A percentile compares a stretch with the other conserved stretches of the same genome.
These are phyloP conservation scores for Phytomonas sp. DNA, from an alignment of 208 protist species.

Conservation along the genomic window DNA sequence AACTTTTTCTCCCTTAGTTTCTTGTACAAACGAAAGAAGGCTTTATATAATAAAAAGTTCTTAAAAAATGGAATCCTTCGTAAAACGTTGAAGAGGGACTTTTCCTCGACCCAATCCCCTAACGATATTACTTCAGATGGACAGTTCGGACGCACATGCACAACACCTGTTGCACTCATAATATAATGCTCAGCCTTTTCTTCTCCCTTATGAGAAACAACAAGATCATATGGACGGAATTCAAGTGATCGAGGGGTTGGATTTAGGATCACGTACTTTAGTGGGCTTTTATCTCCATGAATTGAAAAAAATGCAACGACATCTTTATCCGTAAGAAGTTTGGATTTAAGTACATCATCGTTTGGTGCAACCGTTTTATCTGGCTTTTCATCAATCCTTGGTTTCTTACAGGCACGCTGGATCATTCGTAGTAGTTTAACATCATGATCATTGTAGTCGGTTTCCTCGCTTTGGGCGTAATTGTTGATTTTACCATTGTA, in stretches of 20 bases:
- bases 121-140: slow-evolving; percentile 90
- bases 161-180: slow-evolving; percentile 89
- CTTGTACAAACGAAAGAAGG: slow-evolving; percentile 77
- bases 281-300: slow-evolving; percentile 67
- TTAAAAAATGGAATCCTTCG: slow-evolving; percentile 90
- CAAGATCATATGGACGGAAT: slow-evolving; percentile 92
- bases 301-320: slow-evolving; percentile 91
- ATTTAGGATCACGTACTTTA: slow-evolving; percentile 93
- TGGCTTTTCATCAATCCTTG: slow-evolving; percentile 26
- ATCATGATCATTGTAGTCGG: slow-evolving; percentile 45
- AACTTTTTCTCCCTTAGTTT: slow-evolving; percentile 75
- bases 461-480: slow-evolving; percentile 10
- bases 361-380: slow-evolving; percentile 69
- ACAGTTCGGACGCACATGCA: slow-evolving; percentile 82
- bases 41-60: slow-evolving; percentile 87
- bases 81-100: slow-evolving; percentile 89
- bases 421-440: slow-evolving; percentile 77
- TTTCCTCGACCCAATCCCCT: slow-evolving; percentile 87
- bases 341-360: slow-evolving; percentile 66
- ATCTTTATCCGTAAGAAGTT: slow-evolving; percentile 86
- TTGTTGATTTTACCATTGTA: slow-evolving; percentile 13
- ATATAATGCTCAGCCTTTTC: slow-evolving; percentile 90
- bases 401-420: slow-evolving; percentile 62
- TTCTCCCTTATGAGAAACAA: slow-evolving; percentile 53
- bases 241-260: slow-evolving; percentile 51